phyloP scores from a whole-genome alignment of 2,329 filamentous ascomycete species.

The Hortaea werneckii region DNA sequence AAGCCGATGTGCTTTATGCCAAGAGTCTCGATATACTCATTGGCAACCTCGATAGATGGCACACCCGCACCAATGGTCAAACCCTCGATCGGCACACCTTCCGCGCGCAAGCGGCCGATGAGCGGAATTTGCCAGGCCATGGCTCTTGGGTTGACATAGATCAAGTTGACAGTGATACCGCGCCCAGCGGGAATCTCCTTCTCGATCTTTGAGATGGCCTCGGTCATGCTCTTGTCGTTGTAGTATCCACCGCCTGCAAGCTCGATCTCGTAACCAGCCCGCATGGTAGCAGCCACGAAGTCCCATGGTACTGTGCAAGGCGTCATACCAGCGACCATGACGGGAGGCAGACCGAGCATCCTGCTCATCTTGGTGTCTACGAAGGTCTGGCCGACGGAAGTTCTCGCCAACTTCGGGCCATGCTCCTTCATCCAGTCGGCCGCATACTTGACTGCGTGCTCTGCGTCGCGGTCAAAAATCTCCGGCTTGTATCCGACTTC shows the following conservation, averaged over 20 bases:
- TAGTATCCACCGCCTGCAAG: conserved; percentile 85
- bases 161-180: conserved; percentile 81
- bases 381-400: conserved; percentile 76
- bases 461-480: conserved; percentile 90
- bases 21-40: conserved; percentile 87
- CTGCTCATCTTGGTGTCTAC: conserved; percentile 96
- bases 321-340: conserved; percentile 92
- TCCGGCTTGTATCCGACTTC: conserved; percentile 98
- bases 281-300: conserved; percentile 87
- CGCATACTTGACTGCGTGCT: conserved; percentile 88
- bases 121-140: conserved; percentile 91
- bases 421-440: conserved; percentile 97
- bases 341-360: conserved; percentile 69
- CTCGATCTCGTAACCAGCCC: conserved; percentile 89
- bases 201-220: conserved; percentile 75
- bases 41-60: conserved; percentile 82
- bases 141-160: conserved; percentile 79
- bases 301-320: conserved; percentile 82
- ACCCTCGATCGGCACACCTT: conserved; percentile 85
- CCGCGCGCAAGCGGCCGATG: conserved; percentile 65
- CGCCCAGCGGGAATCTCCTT: conserved; percentile 72
- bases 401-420: conserved; percentile 84
- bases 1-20: conserved; percentile 89
- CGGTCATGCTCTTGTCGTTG: conserved; percentile 70
- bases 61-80: conserved; percentile 89